These are phyloP conservation scores for Rhizopus sp. DNA, from an alignment of 371 early-diverging fungal genomes.

Conservation along the genomic window DNA sequence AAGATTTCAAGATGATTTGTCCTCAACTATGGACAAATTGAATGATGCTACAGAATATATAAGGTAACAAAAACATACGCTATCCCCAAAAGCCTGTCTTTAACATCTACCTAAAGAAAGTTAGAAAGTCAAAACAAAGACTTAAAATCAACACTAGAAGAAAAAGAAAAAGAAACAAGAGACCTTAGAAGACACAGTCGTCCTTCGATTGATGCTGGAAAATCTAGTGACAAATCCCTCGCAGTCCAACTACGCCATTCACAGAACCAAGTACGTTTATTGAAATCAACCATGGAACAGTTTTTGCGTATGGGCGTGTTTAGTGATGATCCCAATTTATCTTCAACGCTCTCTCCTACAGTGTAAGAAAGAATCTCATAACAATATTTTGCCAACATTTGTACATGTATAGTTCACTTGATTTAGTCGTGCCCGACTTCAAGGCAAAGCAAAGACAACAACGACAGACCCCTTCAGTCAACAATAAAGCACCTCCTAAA, in stretches of 20 bases:
- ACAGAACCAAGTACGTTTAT: conserved; percentile 40
- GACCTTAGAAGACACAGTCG: conserved; percentile 12
- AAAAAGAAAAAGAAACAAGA: conserved; percentile 16
- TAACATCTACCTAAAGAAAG: conserved; percentile 13
- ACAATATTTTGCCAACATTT: background rate
- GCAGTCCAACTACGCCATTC: conserved; percentile 36
- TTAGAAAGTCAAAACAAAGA: conserved; percentile 22
- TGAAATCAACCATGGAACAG: conserved; percentile 50
- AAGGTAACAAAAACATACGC: conserved; percentile 11
- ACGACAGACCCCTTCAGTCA: background rate
- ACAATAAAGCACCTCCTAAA: background rate
- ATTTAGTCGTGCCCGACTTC: conserved; percentile 18
- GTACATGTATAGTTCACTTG: conserved; percentile 17
- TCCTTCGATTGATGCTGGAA: conserved; percentile 1
- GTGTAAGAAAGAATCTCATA: conserved; percentile 10
- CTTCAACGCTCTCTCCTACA: conserved; percentile 13
- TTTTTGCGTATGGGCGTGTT: conserved; percentile 47
- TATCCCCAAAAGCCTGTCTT: background rate
- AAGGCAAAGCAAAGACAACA: background rate
- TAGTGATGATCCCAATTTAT: conserved; percentile 24
- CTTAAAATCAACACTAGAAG: conserved; percentile 17
- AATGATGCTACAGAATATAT: conserved; percentile 25
- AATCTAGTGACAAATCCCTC: conserved; percentile 11
- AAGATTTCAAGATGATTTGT: conserved; percentile 24
- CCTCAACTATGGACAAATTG: conserved; percentile 18